Evolutionary conservation across 2,329 filamentous ascomycete species (phyloP), one percentile per base, ranked within the genome.

Genomic region (Cercospora berteroae): DNA sequence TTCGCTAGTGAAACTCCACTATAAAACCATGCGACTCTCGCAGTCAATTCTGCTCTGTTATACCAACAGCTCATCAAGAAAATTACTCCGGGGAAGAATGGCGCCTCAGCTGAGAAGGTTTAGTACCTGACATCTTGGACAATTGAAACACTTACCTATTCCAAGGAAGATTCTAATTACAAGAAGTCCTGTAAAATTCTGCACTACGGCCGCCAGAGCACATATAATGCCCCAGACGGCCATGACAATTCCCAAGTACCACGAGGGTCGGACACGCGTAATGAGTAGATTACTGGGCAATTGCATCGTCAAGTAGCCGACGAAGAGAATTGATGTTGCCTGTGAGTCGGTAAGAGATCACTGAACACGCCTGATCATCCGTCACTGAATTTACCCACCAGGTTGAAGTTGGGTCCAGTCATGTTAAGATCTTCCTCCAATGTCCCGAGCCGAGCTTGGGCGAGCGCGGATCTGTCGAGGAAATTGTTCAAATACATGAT

Each of bases 401-500:
- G n/a, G 23, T 62, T 62, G 59, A 62, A 62, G 29, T 62, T 42
- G 8, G 59, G 52, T 6, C 59, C 59, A 13, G 59, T 62, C 59
- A 62, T 62, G 42, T 62, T 62, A 16, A 62, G 42, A 33, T 62
- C 59, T 20, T 62, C 42, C 25, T 62, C 78, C 0, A 86, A 73
- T 33, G 63, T 64, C 8, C 63, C 63, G 23, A 64, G 36, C 13
- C 63, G 63, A 23, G 63, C 63, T 50, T 64, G 63, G 7, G 63
- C 63, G 8, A 64, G 50, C 6, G 63, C 63, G 16, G 52, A 52
- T 33, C 69, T 62, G 71, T 88, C 86, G 13, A 90, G 79, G 77
- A 91, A 92, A 79, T 93, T 92, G 80, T 90, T 83, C 76, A 92
- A 90, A 74, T 92, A 92, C 80, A 93, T 90, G 70, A 92, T 76